Base-by-base conservation (phyloP, 129 eudicot genomes). In the Kitagawia praeruptora region DNA sequence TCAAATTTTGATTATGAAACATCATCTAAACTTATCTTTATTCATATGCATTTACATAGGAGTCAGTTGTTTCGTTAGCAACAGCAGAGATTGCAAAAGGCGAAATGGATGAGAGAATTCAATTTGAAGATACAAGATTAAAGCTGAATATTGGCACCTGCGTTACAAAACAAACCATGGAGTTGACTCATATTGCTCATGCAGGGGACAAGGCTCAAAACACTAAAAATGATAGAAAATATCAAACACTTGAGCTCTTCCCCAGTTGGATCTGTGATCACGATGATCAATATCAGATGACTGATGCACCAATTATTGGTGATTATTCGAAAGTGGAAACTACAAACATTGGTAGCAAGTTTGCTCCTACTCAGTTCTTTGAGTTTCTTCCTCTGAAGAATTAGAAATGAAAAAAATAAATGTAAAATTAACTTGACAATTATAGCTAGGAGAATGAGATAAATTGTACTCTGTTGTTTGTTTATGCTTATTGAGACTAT, bases 241-340 rank as follows among this genome's bases (percentile, higher is more conserved):
- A 71, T 78, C 83, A 70, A n/a, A 84, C 84, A 23, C 87, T 87
- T 71, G 78, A 87, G 82, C 90, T 87, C 19, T 84, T 84, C 63
- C 90, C 87, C 2, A 25, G 14, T 48, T 14, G 16, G 49, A 70
- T 25, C 64, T 67, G 39, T 69, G 81, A 45, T 53, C 73, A 31
- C 10, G 12, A n/a, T 61, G 67, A 58, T 58, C 67, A 8, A 23
- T 61, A 25, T 67, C 73, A 31, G 73, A 14, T 67, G 39, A 61
- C 28, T 38, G 15, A 69, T n/a, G 25, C 47, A 13, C 54, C 12
- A 11, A 78, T 79, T 8, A 11, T 31, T 66, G 18, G 4, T 27
- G 74, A 45, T 34, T 44, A 75, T 19, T 31, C 38, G 12, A 12
- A 64, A 70, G 64, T 25, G 4, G 45, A 49, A n/a, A n/a, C 70